Percentiles rank a stretch among this genome's conserved stretches.
These are phyloP conservation scores for Zygosaccharomyces sapae DNA, from an alignment of 1,139 yeast species.

Conservation along the genomic window DNA sequence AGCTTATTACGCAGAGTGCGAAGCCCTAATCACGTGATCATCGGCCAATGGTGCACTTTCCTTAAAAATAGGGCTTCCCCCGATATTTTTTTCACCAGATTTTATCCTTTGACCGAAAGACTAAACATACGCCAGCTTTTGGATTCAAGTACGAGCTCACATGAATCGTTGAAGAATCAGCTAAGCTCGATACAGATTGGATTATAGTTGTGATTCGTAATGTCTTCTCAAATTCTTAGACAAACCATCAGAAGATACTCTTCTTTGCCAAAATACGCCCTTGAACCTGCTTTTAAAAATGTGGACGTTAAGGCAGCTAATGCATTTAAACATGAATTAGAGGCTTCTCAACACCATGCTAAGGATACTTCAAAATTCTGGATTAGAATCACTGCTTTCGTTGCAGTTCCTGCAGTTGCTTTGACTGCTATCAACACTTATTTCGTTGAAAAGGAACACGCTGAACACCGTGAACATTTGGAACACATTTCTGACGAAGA, in stretches of 20 bases:
- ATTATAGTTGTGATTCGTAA: not conserved
- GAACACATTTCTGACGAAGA: conserved; percentile 77
- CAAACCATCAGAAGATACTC: conserved; percentile 32
- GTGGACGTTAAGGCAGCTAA: conserved; percentile 52
- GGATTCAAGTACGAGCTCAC: not conserved
- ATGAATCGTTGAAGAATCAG: not conserved
- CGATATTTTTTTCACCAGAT: conserved; percentile 1
- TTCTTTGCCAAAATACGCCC: conserved; percentile 30
- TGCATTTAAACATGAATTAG: conserved; percentile 45
- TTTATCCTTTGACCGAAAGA: not conserved
- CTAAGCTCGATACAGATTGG: not conserved
- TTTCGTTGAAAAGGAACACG: conserved; percentile 79
- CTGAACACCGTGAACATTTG: conserved; percentile 81
- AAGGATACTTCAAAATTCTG: conserved; percentile 69
- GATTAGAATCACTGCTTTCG: conserved; percentile 75
- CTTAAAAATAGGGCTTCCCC: conserved; percentile 2
- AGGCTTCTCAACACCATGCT: conserved; percentile 76
- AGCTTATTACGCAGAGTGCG: not conserved
- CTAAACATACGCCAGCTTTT: not conserved
- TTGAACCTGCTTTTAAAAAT: conserved; percentile 36
- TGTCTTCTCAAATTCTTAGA: conserved; percentile 23
- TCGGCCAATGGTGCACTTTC: conserved; percentile 1
- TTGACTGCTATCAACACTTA: conserved; percentile 76
- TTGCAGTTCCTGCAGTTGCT: conserved; percentile 78
- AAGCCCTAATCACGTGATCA: conserved; percentile 1